Base-by-base conservation (phyloP, 371 early-diverging fungal genomes). In the Mucor irregularis region DNA sequence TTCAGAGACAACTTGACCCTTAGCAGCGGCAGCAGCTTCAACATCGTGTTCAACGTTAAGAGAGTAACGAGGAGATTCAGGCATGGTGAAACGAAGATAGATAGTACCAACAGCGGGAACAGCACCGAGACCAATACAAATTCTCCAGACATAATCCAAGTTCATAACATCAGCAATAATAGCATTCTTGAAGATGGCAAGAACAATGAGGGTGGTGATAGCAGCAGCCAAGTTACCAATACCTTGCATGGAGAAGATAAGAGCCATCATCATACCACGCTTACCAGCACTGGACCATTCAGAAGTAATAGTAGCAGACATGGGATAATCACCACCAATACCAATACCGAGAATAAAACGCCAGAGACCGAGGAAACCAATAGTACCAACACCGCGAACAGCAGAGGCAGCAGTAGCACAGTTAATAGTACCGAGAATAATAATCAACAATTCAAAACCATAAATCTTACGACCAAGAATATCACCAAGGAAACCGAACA, bases 221-320 rank as follows among this genome's bases (percentile, higher is more conserved):
- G 89, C 84, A 31, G 92, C 90, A 33, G 88, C 74, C 46, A 95
- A 69, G 61, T 91, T 89, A 31, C 96, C 96, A 50, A 94, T 77
- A 35, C 94, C 96, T 71, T 94, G 95, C 93, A 94, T 94, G 47
- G 93, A 84, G 76, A 94, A 95, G 31, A 94, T 92, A 14, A 89
- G 78, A 7, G 74, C 79, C 82, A 85, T 82, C 83, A 85, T 85
- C 72, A 78, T 77, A 68, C 87, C 87, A 61, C 85, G 80, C 25
- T 80, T 79, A 53, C 85, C 81, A 53, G 85, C 76, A 24, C 85
- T 68, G 30, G 94, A 90, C 75, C 90, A 93, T 74, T 96, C 96
- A 40, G 92, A 88, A 14, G 93, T 90, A 56, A 96, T 90, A 43
- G 68, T 75, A 35, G 93, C 93, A n/a, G 90, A 88, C 67, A 90